phyloP scores from a whole-genome alignment of 1,139 yeast species.

The Zygoascus sp. region DNA sequence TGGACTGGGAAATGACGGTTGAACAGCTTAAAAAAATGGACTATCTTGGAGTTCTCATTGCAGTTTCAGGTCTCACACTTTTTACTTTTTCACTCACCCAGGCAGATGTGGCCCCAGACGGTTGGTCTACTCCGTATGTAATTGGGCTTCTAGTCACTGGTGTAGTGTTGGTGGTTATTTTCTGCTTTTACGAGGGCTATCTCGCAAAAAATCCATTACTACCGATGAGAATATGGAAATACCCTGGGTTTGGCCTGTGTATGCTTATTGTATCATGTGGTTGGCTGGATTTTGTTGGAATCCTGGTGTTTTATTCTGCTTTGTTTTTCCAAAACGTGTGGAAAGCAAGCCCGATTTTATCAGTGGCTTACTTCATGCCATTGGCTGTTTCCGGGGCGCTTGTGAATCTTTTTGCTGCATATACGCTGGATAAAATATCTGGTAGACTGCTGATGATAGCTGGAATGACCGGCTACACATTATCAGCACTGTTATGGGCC shows the following conservation, averaged over 20 bases:
- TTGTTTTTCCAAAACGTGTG: slow-evolving; percentile 41
- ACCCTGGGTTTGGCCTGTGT: slow-evolving; percentile 37
- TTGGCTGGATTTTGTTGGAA: slow-evolving; percentile 42
- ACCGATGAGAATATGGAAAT: slow-evolving; percentile 42
- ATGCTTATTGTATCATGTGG: slow-evolving; percentile 36
- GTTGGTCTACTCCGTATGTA: slow-evolving; percentile 46
- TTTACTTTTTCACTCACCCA: slow-evolving; percentile 43
- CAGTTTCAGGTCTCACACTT: slow-evolving; percentile 38
- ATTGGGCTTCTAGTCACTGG: slow-evolving; percentile 43
- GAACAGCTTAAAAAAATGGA: slow-evolving; percentile 34
- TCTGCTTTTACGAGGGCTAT: slow-evolving; percentile 39
- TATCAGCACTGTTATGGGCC: slow-evolving; percentile 40
- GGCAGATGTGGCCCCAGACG: slow-evolving; percentile 38
- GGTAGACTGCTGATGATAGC: slow-evolving; percentile 37
- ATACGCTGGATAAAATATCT: slow-evolving; percentile 41
- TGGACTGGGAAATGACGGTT: slow-evolving; percentile 15
- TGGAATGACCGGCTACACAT: slow-evolving; percentile 37
- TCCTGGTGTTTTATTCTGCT: slow-evolving; percentile 38
- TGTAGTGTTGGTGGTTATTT: slow-evolving; percentile 32
- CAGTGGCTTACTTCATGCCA: slow-evolving; percentile 41
- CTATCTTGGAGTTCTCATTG: slow-evolving; percentile 39
- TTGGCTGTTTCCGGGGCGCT: slow-evolving; percentile 38
- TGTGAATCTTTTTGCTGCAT: slow-evolving; percentile 42
- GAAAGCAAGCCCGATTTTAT: slow-evolving; percentile 37
- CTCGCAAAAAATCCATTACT: slow-evolving; percentile 42